phyloP scores from a whole-genome alignment of 2,329 filamentous ascomycete genomes.

The Sporothrix brasiliensis region DNA sequence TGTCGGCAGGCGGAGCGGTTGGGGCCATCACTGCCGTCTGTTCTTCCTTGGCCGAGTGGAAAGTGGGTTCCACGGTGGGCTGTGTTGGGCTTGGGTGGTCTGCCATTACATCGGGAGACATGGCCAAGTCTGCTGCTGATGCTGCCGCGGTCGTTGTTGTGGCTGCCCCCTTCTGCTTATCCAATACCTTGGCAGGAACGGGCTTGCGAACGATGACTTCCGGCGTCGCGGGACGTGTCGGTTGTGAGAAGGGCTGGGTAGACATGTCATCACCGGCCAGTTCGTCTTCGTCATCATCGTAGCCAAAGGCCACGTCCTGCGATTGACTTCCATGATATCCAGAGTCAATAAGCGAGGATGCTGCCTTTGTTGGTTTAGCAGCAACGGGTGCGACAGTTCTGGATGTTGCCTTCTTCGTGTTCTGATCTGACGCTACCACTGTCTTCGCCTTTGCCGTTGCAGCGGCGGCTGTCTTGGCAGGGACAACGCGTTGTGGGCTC shows the following conservation, averaged over 20 bases:
- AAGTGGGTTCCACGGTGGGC: slow-evolving; percentile 46
- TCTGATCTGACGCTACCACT: neutral
- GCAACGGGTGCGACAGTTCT: neutral
- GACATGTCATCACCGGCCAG: slow-evolving; percentile 30
- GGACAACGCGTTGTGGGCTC: slow-evolving; percentile 36
- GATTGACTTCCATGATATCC: slow-evolving; percentile 72
- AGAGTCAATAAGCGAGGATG: slow-evolving; percentile 60
- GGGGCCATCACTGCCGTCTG: slow-evolving; percentile 41
- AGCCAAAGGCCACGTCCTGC: slow-evolving; percentile 51
- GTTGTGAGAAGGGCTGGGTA: slow-evolving; percentile 18
- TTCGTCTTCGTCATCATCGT: slow-evolving; percentile 39
- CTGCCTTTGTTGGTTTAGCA: slow-evolving; percentile 35
- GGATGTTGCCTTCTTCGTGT: slow-evolving; percentile 23
- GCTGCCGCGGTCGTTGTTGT: neutral
- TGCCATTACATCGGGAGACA: slow-evolving; percentile 30
- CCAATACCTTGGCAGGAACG: neutral
- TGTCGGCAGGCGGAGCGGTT: slow-evolving; percentile 1
- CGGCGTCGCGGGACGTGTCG: slow-evolving; percentile 18
- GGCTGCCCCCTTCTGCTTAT: neutral
- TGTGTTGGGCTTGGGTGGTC: slow-evolving; percentile 39
- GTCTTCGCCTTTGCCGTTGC: slow-evolving; percentile 9
- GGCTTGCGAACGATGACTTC: slow-evolving; percentile 10
- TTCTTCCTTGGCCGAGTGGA: slow-evolving; percentile 52
- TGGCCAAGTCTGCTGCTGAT: slow-evolving; percentile 30
- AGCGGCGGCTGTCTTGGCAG: slow-evolving; percentile 26